Evolutionary conservation across 495 filamentous ascomycete genomes (phyloP), one percentile per base, ranked within the genome.

Genomic region (Penicillium arizonense): DNA sequence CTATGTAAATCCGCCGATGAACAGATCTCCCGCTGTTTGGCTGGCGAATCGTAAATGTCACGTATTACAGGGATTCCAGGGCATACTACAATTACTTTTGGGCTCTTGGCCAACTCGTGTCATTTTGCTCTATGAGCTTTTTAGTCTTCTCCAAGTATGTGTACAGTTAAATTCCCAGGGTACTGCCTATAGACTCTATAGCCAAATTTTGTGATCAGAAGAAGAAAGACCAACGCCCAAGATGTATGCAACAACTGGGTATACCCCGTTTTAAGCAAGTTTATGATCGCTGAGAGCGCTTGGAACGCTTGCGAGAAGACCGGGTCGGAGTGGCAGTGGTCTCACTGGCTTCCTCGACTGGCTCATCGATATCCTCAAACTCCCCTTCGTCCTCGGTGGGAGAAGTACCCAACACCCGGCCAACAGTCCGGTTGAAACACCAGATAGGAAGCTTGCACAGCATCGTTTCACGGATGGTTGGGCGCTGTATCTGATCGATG

Each of bases 381-480:
- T 70, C 71, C 26, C 65, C 69, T 10, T 59, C 63, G 18, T 57
- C 35, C 28, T 69, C 63, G 7, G 63, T 50, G 50, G 66, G 39
- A 20, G 72, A 47, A 33, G 60, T 53, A 36, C 71, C 70, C 32
- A 86, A 44, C 38, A 85, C 54, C 6, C 78, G 77, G 37, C 86
- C 81, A 52, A 85, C 45, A 9, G 80, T 82, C 35, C 73, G 74
- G n/a, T 61, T 63, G 63, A 82, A 90, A 40, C 75, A 65, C 82
- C 85, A 91, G 39, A 80, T 45, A 0, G 90, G 90, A 5, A 93
- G 68, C 33, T 81, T 80, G 63, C 81, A 81, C 28, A 93, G 63
- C 44, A 87, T 80, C 0, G 90, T 95, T 56, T 92, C 82, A 26
- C 71, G 77, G 56, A 91, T 57, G 5, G 82, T 85, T 1, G 90